These are phyloP conservation scores for Phytopythium litorale DNA, from an alignment of 352 stramenopile species.

Conservation along the genomic window DNA sequence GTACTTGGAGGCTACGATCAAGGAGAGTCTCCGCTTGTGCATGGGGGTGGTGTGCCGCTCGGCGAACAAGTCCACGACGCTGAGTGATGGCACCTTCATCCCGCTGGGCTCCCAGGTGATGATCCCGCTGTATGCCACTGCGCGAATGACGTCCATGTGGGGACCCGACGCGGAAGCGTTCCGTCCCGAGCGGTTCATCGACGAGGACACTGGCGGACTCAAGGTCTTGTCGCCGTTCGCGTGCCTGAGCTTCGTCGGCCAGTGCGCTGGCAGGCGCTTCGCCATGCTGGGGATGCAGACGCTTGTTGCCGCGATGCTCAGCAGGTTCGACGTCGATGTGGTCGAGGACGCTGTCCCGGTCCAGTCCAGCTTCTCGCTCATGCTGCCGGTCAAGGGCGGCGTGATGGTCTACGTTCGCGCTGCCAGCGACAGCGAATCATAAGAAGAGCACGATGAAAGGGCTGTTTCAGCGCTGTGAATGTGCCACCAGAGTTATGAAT, in stretches of 20 bases:
- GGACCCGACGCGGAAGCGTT: slow-evolving; percentile 45
- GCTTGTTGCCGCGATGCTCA: slow-evolving; percentile 38
- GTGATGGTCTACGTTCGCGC: slow-evolving; percentile 20
- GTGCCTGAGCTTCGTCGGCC: slow-evolving; percentile 65
- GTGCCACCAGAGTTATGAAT: too few relatives aligned
- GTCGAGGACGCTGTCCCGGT: slow-evolving; percentile 30
- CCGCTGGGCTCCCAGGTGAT: slow-evolving; percentile 35
- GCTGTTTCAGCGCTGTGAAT: too few relatives aligned
- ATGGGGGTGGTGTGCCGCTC: slow-evolving; percentile 35
- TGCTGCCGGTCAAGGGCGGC: slow-evolving; percentile 31
- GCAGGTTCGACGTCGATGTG: slow-evolving; percentile 39
- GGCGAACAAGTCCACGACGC: slow-evolving; percentile 35
- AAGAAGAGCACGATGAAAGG: too few relatives aligned
- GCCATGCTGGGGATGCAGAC: slow-evolving; percentile 74
- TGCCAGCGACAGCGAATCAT: too few relatives aligned
- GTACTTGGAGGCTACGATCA: slow-evolving; percentile 52
- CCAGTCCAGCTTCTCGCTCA: slow-evolving; percentile 32
- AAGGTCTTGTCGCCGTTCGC: slow-evolving; percentile 36
- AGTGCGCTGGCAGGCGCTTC: slow-evolving; percentile 59
- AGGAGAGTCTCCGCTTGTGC: slow-evolving; percentile 63
- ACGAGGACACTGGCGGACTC: slow-evolving; percentile 29
- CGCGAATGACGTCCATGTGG: slow-evolving; percentile 50
- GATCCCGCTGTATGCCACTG: slow-evolving; percentile 50
- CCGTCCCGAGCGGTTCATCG: slow-evolving; percentile 54
- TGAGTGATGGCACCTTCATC: slow-evolving; percentile 70